Evolutionary conservation across 2,329 filamentous ascomycete genomes (phyloP), one percentile per base, ranked within the genome.

Genomic region (Pyrenochaeta sp.): DNA sequence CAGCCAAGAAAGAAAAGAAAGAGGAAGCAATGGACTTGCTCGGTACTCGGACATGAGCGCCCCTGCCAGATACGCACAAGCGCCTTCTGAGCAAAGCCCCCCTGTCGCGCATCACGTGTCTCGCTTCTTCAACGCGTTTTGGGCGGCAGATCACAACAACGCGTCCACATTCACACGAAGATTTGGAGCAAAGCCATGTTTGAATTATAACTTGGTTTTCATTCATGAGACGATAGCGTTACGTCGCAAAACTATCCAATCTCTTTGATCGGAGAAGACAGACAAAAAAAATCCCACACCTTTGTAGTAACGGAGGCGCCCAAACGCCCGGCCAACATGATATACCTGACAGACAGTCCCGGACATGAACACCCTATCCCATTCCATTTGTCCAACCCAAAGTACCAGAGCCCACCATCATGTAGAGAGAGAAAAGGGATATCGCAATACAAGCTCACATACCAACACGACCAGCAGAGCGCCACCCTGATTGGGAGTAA

Each of bases 351-450:
- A 50, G 51, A 58, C 32, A 53, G 45, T 54, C 35, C 49, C 49
- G 54, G 43, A 55, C 41, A 58, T 51, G 45, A 64, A 69, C 56
- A 61, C 58, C 58, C 45, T 47, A 44, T 30, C 45, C 21, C 14
- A 29, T 49, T 46, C 53, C 45, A 31, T 42, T 45, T 35, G 7
- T 33, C 52, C 45, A 48, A 51, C 40, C 54, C 60, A 46, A 45
- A 59, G 53, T 48, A 12, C 40, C 23, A 49, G 53, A 56, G 46
- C 50, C 47, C 49, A 44, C 42, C 53, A 48, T 58, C 40, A 52
- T 56, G 49, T 51, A 66, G 61, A 66, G 60, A 66, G 45, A 61
- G 64, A 67, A 62, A 55, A 49, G 68, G 68, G 66, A 72, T 72
- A 72, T 72, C 69, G 69, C 61, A 48, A 63, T 67, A 64, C 61